Evolutionary conservation across 192 early-diverging fungal species (phyloP).

Genomic region (Rhizoclosmatium sp.): DNA sequence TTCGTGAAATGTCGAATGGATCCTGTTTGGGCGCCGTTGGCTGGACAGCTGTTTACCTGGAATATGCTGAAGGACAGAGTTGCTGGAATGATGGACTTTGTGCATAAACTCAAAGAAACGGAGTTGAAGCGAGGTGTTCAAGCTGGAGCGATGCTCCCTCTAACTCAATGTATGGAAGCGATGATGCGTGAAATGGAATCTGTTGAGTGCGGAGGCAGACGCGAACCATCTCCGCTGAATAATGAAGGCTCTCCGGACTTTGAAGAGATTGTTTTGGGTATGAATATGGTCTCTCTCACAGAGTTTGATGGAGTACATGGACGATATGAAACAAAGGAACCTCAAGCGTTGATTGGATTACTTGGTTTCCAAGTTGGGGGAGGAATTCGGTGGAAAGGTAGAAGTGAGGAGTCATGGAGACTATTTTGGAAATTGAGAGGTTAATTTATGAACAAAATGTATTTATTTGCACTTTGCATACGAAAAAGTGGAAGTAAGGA

Average conservation of each 20-base stretch:
- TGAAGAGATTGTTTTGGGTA: background rate
- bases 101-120: background rate
- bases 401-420: background rate
- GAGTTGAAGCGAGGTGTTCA: background rate
- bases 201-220: background rate
- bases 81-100: background rate
- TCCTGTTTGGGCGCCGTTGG: background rate
- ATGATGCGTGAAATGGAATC: background rate
- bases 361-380: background rate
- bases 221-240: background rate
- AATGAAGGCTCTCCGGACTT: background rate
- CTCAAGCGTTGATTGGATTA: background rate
- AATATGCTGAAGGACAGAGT: background rate
- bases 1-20: background rate
- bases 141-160: background rate
- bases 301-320: background rate
- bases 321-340: background rate
- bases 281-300: slow-evolving; percentile 6
- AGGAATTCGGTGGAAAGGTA: background rate
- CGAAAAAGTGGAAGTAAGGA: no score
- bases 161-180: background rate
- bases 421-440: background rate
- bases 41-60: background rate
- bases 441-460: no score
- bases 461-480: no score